Evolutionary conservation across 2,329 filamentous ascomycete genomes (phyloP), one percentile per base, ranked within the genome.

Genomic region (Phyllosticta paracitricarpa): DNA sequence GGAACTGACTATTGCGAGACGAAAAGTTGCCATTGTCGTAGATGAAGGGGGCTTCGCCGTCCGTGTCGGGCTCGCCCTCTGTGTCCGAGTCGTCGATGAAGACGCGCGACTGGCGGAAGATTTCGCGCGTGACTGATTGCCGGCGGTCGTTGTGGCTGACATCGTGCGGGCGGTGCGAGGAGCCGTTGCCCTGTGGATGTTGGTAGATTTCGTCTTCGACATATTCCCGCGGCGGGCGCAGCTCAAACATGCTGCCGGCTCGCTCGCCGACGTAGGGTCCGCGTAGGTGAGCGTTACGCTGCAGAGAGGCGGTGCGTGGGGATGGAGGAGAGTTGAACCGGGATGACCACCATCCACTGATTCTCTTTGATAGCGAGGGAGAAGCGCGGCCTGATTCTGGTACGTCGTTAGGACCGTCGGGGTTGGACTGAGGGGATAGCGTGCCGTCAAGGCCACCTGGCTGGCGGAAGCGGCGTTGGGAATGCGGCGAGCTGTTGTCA

Each of bases 41-140:
- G 40, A 48, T 48, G 14, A 48, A 48, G 3, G 40, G 40, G 9
- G 30, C 26, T 4, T 51, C 58, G 1, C 24, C 40, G 3, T 40
- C 54, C 6, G 51, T 57, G 14, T 58, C 52, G 12, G 57, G 28
- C 53, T 62, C 51, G 26, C 52, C 19, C 53, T 55, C 28, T 9
- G 51, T 54, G 48, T 53, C 61, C 52, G 56, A 64, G 62, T 79
- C 77, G 63, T 79, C 77, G 57, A 76, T 75, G 64, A 81, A 79
- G 0, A 80, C 78, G 17, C 74, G 68, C 58, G 74, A 77, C 65
- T 80, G 78, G 57, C 78, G 65, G 51, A 73, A 69, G 1, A 80
- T 60, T 67, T 81, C 78, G 33, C 74, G 71, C 57, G 60, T 51
- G 14, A 51, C 59, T 9, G 40, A 30, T 4, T 25, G 35, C 4